Percentiles rank a stretch among this genome's conserved stretches.
These are phyloP conservation scores for Peribolospora baueri DNA, from an alignment of 768 basidiomycete genomes.

Conservation along the genomic window DNA sequence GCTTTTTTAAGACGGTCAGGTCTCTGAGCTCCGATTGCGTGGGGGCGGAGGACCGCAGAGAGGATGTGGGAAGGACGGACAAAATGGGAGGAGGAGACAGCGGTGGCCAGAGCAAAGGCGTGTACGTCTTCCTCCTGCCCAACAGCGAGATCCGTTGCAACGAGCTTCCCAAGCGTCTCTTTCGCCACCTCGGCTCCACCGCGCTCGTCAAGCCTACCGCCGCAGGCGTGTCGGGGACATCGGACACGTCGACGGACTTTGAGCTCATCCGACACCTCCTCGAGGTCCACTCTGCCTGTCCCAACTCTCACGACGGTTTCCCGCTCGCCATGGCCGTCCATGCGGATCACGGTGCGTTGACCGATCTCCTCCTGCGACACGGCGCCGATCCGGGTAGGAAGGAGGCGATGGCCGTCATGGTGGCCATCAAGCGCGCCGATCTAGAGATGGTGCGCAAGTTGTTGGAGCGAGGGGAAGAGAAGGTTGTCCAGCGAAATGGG, in stretches of 20 bases:
- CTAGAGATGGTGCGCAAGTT: conserved; percentile 45
- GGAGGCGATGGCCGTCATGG: conserved; percentile 37
- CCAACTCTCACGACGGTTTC: conserved; percentile 55
- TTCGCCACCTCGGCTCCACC: conserved; percentile 26
- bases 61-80: too few relatives aligned
- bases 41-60: too few relatives aligned
- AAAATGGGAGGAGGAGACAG: too few relatives aligned
- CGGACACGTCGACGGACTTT: conserved; percentile 4
- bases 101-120: too few relatives aligned
- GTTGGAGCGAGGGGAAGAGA: conserved; percentile 29
- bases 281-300: conserved; percentile 24
- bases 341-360: conserved; percentile 36
- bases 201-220: conserved; percentile 10
- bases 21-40: too few relatives aligned
- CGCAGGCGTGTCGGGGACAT: too few relatives aligned
- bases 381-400: conserved; percentile 47
- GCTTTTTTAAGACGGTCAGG: too few relatives aligned
- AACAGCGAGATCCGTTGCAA: conserved; percentile 1
- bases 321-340: conserved; percentile 56
- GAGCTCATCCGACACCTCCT: conserved; percentile 17
- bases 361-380: conserved; percentile 41
- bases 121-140: too few relatives aligned
- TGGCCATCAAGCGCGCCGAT: conserved; percentile 51
- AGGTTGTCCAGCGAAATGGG: conserved; percentile 22
- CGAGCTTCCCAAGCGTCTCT: conserved; percentile 41